A percentile compares a stretch with the other conserved stretches of the same genome.
These are phyloP conservation scores for Suhomyces choctaworum DNA, from an alignment of 1,139 yeast genomes.

Conservation along the genomic window DNA sequence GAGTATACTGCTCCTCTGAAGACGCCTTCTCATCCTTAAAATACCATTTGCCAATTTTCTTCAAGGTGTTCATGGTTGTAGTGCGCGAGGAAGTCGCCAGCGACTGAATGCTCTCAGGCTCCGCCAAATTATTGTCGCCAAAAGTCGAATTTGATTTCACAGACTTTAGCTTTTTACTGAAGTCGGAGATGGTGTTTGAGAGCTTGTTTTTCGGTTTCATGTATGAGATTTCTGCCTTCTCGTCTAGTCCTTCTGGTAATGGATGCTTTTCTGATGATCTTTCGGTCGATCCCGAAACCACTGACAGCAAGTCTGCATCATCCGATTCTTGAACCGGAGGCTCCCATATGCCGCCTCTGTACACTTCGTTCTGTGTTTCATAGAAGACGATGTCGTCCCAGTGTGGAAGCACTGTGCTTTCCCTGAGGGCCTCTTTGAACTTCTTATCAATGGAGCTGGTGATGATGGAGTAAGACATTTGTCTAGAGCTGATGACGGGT, in stretches of 20 bases:
- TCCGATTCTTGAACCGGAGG: slow-evolving; percentile 25
- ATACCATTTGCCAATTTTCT: slow-evolving; percentile 72
- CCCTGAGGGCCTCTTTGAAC: slow-evolving; percentile 76
- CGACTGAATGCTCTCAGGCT: slow-evolving; percentile 3
- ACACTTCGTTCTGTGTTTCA: slow-evolving; percentile 63
- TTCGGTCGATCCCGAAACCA: slow-evolving; percentile 6
- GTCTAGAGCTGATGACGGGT: slow-evolving; percentile 84
- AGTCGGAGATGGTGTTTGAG: slow-evolving; percentile 34
- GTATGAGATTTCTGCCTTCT: slow-evolving; percentile 3
- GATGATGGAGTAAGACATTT: slow-evolving; percentile 71
- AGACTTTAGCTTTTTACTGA: slow-evolving; percentile 32
- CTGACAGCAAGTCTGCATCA: slow-evolving; percentile 1
- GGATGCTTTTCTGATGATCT: background rate
- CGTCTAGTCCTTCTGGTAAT: slow-evolving; percentile 1
- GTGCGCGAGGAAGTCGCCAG: slow-evolving; percentile 7
- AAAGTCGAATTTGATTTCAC: slow-evolving; percentile 3
- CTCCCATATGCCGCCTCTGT: slow-evolving; percentile 94
- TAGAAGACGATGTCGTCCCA: slow-evolving; percentile 86
- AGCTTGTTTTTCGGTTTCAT: slow-evolving; percentile 14
- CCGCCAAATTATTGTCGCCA: background rate
- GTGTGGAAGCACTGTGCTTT: slow-evolving; percentile 77
- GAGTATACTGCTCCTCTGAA: slow-evolving; percentile 33
- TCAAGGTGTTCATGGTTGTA: slow-evolving; percentile 40
- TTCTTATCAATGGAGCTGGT: slow-evolving; percentile 78
- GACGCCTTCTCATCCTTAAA: slow-evolving; percentile 45